These are phyloP conservation scores for Peterozyma toletana DNA, from an alignment of 805 yeast species.

Conservation along the genomic window DNA sequence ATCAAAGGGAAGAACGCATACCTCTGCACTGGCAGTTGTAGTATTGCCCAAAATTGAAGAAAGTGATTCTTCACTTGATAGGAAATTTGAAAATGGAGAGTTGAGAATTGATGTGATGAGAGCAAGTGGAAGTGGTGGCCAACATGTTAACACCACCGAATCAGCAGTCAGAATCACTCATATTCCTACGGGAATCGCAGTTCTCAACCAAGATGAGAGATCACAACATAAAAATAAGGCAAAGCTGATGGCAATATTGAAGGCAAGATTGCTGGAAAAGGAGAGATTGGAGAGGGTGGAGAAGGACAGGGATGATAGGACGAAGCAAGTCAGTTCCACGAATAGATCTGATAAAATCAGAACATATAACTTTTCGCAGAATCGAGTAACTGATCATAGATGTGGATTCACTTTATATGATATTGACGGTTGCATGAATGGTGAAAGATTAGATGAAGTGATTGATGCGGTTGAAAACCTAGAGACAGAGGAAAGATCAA, in stretches of 20 bases:
- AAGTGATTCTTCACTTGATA: conserved; percentile 45
- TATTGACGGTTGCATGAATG: conserved; percentile 57
- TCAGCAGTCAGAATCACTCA: conserved; percentile 94
- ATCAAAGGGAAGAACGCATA: conserved; percentile 88
- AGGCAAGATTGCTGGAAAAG: conserved; percentile 78
- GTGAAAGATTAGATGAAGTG: conserved; percentile 48
- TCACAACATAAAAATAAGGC: conserved; percentile 94
- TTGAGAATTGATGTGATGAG: conserved; percentile 95
- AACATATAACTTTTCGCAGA: conserved; percentile 90
- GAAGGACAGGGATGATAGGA: conserved; percentile 59
- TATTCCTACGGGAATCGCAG: conserved; percentile 83
- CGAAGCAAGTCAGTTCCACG: conserved; percentile 80
- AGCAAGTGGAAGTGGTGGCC: conserved; percentile 96
- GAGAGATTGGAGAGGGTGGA: conserved; percentile 61
- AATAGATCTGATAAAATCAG: conserved; percentile 90
- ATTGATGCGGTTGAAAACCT: conserved; percentile 42
- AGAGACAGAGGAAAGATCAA: conserved; percentile 38
- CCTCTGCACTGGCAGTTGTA: conserved; percentile 93
- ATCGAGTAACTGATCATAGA: conserved; percentile 89
- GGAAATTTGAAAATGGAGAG: conserved; percentile 79
- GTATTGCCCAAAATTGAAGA: conserved; percentile 79
- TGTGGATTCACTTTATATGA: conserved; percentile 79
- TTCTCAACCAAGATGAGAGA: conserved; percentile 88
- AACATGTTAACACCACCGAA: conserved; percentile 95
- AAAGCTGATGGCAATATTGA: conserved; percentile 75